Conservation (phyloP, 208 protist species). For the Wallacemonas sp. region DNA sequence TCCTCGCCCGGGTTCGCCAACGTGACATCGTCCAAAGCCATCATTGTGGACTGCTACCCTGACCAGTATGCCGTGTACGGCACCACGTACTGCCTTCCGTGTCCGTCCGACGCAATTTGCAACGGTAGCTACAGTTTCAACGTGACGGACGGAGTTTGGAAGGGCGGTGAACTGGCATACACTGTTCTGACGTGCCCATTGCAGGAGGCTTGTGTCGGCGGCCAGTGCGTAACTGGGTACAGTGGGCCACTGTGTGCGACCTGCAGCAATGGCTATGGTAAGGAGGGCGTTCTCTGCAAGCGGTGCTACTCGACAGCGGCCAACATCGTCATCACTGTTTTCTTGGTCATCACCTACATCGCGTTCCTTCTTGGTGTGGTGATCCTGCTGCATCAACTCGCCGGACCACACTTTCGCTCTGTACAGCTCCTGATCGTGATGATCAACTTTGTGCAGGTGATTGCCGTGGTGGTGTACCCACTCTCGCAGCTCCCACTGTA, state of each 20-base stretch:
- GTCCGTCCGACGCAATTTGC: conserved; percentile 33
- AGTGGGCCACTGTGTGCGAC: conserved; percentile 33
- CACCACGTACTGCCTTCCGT: conserved; percentile 29
- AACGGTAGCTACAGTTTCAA: conserved; percentile 49
- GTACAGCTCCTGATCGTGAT: conserved; percentile 21
- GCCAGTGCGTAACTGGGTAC: conserved; percentile 34
- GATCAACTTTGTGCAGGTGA: conserved; percentile 29
- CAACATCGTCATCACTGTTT: conserved; percentile 29
- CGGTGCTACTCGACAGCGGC: conserved; percentile 28
- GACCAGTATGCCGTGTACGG: conserved; percentile 40
- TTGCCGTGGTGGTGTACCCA: conserved; percentile 23
- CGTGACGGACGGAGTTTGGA: conserved; percentile 43
- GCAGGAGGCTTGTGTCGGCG: conserved; percentile 23
- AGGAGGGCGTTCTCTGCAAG: conserved; percentile 27
- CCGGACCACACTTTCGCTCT: conserved; percentile 22
- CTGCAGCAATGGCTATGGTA: conserved; percentile 37
- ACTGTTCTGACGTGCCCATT: conserved; percentile 28
- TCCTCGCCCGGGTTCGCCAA: conserved; percentile 15
- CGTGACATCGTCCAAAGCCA: conserved; percentile 15
- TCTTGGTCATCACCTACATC: conserved; percentile 24
- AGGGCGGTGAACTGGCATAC: conserved; percentile 32
- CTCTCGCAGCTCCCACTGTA: conserved; percentile 35
- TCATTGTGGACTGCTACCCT: conserved; percentile 24
- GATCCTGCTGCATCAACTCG: conserved; percentile 25
- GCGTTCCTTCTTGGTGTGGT: conserved; percentile 19